phyloP scores from a whole-genome alignment of 2,329 filamentous ascomycete species.

The Aspergillus nomiae region DNA sequence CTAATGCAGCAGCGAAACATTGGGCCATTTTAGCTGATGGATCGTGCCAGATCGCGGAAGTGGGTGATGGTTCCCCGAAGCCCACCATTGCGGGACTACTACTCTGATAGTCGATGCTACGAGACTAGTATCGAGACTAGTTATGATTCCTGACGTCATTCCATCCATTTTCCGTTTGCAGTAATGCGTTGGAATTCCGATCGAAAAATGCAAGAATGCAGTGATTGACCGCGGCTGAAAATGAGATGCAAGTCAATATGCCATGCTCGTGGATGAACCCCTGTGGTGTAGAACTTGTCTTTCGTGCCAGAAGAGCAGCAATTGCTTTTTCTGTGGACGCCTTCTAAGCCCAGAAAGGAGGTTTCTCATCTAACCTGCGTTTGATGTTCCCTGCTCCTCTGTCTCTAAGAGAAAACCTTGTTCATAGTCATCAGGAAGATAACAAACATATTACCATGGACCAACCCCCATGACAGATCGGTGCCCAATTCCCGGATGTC shows the following conservation, averaged over 20 bases:
- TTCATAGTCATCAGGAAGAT: not conserved
- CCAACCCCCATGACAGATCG: not conserved
- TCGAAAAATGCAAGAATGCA: not conserved
- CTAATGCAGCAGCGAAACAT: not conserved
- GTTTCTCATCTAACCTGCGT: not conserved
- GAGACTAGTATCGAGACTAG: not conserved
- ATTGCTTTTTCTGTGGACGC: not conserved
- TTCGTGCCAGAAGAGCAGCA: not conserved
- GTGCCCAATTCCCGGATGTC: conserved; percentile 1
- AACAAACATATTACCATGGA: not conserved
- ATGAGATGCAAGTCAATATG: not conserved
- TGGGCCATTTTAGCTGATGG: not conserved
- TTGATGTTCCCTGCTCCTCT: not conserved
- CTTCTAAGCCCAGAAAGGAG: not conserved
- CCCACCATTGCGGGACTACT: not conserved
- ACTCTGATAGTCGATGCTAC: not conserved
- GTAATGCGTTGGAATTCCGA: not conserved
- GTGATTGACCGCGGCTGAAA: not conserved
- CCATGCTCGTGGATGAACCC: not conserved
- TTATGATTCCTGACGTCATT: not conserved
- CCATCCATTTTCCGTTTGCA: not conserved
- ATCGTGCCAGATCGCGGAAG: conserved; percentile 6
- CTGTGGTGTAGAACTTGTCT: not conserved
- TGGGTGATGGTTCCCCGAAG: not conserved
- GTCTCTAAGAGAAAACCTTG: not conserved